Evolutionary conservation across 2,329 filamentous ascomycete species (phyloP).

Genomic region (Fusarium sacchari): DNA sequence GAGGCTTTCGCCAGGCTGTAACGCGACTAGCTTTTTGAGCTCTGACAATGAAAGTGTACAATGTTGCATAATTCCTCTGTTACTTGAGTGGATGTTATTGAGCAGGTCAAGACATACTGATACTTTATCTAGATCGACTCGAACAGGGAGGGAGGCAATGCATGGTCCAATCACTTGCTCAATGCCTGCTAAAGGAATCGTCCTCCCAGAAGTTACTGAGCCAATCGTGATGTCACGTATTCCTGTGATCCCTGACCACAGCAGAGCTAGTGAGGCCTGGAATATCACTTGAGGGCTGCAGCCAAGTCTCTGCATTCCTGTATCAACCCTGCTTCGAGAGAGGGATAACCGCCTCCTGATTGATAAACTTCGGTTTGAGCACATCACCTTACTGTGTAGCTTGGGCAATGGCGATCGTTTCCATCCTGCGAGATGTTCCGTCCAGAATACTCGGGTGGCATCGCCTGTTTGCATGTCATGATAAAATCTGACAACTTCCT

Average conservation of each 20-base stretch:
- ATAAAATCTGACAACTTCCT: constrained; percentile 65
- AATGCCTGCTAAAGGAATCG: constrained; percentile 74
- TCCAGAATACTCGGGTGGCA: constrained; percentile 73
- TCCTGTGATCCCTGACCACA: constrained; percentile 74
- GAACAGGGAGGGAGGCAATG: constrained; percentile 77
- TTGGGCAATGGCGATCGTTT: constrained; percentile 67
- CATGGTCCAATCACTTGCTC: constrained; percentile 84
- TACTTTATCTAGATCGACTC: constrained; percentile 66
- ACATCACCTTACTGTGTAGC: constrained; percentile 44
- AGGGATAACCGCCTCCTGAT: constrained; percentile 28
- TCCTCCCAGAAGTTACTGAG: constrained; percentile 83
- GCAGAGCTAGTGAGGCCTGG: constrained; percentile 74
- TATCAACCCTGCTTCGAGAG: constrained; percentile 37
- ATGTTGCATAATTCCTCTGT: constrained; percentile 72
- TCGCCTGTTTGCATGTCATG: constrained; percentile 46
- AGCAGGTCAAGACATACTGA: constrained; percentile 69
- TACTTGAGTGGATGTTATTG: constrained; percentile 69
- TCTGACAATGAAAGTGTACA: constrained; percentile 72
- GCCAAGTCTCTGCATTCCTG: constrained; percentile 52
- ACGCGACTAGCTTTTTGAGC: constrained; percentile 70
- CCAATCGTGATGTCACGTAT: constrained; percentile 76
- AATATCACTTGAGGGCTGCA: constrained; percentile 77
- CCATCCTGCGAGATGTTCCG: constrained; percentile 68
- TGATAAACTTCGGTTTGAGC: constrained; percentile 22
- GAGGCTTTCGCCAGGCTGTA: constrained; percentile 65